Conservation (phyloP, 2,329 filamentous ascomycete species). For the Furcasterigmium furcatum region DNA sequence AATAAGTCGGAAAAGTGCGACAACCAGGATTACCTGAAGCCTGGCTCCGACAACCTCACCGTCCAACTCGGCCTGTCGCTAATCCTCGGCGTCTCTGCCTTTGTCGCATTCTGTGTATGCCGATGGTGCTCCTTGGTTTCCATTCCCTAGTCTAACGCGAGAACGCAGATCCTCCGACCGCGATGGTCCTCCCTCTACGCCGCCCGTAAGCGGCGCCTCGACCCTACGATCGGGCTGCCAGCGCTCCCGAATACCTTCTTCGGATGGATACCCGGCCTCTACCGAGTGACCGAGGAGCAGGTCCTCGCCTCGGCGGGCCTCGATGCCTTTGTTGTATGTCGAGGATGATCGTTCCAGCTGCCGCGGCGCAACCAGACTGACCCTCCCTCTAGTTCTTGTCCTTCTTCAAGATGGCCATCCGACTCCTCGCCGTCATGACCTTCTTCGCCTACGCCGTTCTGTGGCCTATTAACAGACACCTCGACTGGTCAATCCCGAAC, state of each 20-base stretch:
- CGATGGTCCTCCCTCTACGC: constrained; percentile 91
- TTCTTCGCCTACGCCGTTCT: constrained; percentile 80
- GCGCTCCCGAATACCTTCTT: constrained; percentile 80
- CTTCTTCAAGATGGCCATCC: constrained; percentile 95
- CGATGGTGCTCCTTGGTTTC: too few relatives aligned
- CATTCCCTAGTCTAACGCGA: neutral
- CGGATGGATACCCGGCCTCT: constrained; percentile 88
- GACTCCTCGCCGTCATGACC: constrained; percentile 74
- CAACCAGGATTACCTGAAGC: constrained; percentile 16
- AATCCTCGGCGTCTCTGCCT: constrained; percentile 65
- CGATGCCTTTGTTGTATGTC: constrained; percentile 83
- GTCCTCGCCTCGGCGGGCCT: constrained; percentile 86
- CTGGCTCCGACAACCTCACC: constrained; percentile 27
- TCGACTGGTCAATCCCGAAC: constrained; percentile 12
- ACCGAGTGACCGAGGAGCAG: constrained; percentile 82
- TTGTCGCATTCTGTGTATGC: constrained; percentile 73
- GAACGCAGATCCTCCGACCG: constrained; percentile 75
- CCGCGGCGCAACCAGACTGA: neutral
- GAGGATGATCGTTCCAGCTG: neutral
- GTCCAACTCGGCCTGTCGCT: constrained; percentile 73
- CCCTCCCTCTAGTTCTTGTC: constrained; percentile 61
- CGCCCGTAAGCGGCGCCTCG: constrained; percentile 75
- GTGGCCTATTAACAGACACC: constrained; percentile 75
- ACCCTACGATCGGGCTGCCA: constrained; percentile 61
- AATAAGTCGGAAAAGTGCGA: constrained; percentile 17